Conservation (phyloP, 768 basidiomycete genomes). For the Pleurotus sapidus region DNA sequence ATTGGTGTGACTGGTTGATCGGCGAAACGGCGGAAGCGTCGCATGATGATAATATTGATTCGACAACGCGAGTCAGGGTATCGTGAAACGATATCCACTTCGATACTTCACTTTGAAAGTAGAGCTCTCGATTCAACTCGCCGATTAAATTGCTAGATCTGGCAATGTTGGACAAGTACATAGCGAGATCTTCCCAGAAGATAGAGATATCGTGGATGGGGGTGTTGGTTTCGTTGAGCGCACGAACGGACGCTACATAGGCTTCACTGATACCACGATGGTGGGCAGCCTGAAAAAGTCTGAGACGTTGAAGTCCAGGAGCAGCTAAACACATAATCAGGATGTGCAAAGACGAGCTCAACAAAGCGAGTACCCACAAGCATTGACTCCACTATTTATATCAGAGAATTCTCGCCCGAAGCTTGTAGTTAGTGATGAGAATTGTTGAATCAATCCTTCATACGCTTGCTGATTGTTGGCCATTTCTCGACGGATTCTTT, state of each 20-base stretch:
- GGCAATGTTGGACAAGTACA: background rate
- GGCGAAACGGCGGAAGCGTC: background rate
- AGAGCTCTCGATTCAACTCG: background rate
- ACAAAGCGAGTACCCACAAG: too few relatives aligned
- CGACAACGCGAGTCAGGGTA: background rate
- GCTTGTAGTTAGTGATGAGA: background rate
- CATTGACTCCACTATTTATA: too few relatives aligned
- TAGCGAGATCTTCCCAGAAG: background rate
- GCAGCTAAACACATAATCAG: too few relatives aligned
- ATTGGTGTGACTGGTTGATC: background rate
- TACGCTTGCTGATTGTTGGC: background rate
- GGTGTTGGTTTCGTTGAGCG: background rate
- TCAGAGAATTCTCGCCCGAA: too few relatives aligned
- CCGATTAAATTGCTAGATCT: background rate
- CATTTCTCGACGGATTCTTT: background rate
- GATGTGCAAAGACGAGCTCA: too few relatives aligned
- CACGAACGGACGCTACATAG: background rate
- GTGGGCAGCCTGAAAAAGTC: background rate
- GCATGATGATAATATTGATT: background rate
- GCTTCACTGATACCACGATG: background rate
- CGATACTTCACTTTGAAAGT: background rate
- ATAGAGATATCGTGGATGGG: background rate
- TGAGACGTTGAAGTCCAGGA: background rate
- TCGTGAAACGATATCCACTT: background rate
- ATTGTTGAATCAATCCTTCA: background rate